Base-by-base conservation (phyloP, 768 basidiomycete genomes). In the Boletus barrowsii region DNA sequence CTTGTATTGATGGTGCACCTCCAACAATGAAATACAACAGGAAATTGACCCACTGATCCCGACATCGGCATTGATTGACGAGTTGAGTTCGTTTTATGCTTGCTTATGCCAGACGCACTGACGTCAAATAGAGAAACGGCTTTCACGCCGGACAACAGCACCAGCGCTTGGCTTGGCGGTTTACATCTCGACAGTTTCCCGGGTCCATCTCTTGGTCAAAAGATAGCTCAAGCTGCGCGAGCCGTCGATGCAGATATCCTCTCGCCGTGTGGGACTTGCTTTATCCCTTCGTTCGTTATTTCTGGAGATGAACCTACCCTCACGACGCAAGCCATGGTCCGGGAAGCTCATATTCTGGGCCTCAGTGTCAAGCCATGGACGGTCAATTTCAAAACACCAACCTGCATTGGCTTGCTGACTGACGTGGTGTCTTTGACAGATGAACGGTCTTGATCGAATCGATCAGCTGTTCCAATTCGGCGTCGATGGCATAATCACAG, bases 401-500 rank as follows among this genome's bases (percentile, higher is more conserved):
- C 18, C 37, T 45, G 50, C 14, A 32, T 42, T 40, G 20, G 30
- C 18, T 6, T 39, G 20, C 15, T 18, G 42, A 10, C 42, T 58
- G 47, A 60, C n/a, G 18, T 11, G 43, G 15, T 41, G 17, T 14
- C 20, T 14, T 36, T 42, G 30, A 55, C 8, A 88, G 86, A 77
- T 86, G 54, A 83, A 90, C 64, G 72, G 76, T 18, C 71, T 87
- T 53, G 83, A 80, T 60, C 72, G 83, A 36, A 78, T 80, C 3
- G 82, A 87, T n/a, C 76, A 83, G 57, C 64, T 91, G 40, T 51
- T 84, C 33, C 75, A 76, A 15, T 79, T 78, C 73, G 81, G 81
- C 4, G 83, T 83, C 0, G 89, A 91, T 66, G 90, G 88, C 0
- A 80, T 92, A 52, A 91, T 92, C 61, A 83, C 88, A 5, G 89